Base-by-base conservation (phyloP, 2,329 filamentous ascomycete species). In the Botryotinia narcissicola region DNA sequence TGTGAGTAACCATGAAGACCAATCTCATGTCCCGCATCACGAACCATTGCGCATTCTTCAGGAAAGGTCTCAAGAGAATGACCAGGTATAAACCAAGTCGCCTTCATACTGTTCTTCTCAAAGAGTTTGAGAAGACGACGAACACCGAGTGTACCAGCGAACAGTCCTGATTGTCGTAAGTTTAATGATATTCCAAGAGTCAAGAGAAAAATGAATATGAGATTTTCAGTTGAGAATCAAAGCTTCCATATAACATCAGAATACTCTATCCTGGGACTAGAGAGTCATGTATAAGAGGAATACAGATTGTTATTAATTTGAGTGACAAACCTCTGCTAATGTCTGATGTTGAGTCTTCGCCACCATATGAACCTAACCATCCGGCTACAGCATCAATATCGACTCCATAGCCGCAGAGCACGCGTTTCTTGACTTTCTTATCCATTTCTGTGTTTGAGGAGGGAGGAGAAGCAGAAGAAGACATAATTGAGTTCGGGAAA, bases 301-400 rank as follows among this genome's bases (percentile, higher is more conserved):
- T 32, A n/a, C 14, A n/a, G 4, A 16, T 44, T 46, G 59, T 37
- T 35, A 8, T 62, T 22, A 35, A 54, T 3, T 8, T 42, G 25
- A 62, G 51, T 18, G 32, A 61, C 76, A 75, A 78, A 88, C 90
- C 91, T 85, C 91, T 85, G 79, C 88, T 91, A 75, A 94, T 93
- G 77, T 94, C 92, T 78, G 87, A 92, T 1, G 88, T 89, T 12
- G 87, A 91, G 79, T 94, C 91, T 80, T 93, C 87, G 54, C 92
- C 91, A 25, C 90, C 90, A 78, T 94, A 94, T 0, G 89, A 92
- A 0, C 92, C 92, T 0, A 94, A 84, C 92, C 92, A 94, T 14
- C 92, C 91, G 1, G 91, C 88, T 2, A 93, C 90, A n/a, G 91
- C 91, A 76, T 94, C 91, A 40, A 94, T 90, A 75, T 94, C 92